Base-by-base conservation (phyloP, 2,329 filamentous ascomycete species). In the Aspergillus sp. region DNA sequence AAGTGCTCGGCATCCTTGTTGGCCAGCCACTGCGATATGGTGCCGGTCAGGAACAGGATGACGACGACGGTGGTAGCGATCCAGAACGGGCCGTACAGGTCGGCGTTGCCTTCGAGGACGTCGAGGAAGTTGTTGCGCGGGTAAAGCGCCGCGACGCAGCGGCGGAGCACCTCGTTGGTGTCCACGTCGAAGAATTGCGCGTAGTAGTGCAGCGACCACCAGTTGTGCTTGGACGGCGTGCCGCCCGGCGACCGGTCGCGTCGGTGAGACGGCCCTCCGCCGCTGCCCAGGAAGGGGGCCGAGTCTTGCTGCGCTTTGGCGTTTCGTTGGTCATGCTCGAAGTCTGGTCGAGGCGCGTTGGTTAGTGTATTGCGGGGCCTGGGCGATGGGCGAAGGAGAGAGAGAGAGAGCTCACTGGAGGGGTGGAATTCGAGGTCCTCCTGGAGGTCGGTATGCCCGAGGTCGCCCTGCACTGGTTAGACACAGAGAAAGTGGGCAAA, bases 381-480 rank as follows among this genome's bases (percentile, higher is more conserved):
- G n/a, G n/a, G n/a, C n/a, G n/a, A n/a, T n/a, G n/a, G n/a, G n/a
- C n/a, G n/a, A n/a, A n/a, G n/a, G n/a, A n/a, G n/a, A n/a, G n/a
- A n/a, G n/a, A n/a, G n/a, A n/a, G n/a, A n/a, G 16, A 26, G 33
- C 66, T 47, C 65, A 79, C 75, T 79, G 45, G 88, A 95, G 55
- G 79, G 83, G 72, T 98, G 91, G 69, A 98, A 98, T 74, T 96
- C 91, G 59, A 98, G 86, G 65, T 96, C 91, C 62, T 95, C 89
- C 70, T 95, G 86, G 15, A 98, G 81, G 62, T 98, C 91, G 36
- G 91, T 98, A 66, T 95, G 88, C 52, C 91, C 91, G 57, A 98
- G 79, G 65, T 98, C 91, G 53, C 89, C 89, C 88, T 96, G 58
- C 37, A 17, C 8, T 2, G 8, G 15, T 14, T 26, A 16, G 30